Base-by-base conservation (phyloP, 2,329 filamentous ascomycete species). In the Penicillium frequentans region DNA sequence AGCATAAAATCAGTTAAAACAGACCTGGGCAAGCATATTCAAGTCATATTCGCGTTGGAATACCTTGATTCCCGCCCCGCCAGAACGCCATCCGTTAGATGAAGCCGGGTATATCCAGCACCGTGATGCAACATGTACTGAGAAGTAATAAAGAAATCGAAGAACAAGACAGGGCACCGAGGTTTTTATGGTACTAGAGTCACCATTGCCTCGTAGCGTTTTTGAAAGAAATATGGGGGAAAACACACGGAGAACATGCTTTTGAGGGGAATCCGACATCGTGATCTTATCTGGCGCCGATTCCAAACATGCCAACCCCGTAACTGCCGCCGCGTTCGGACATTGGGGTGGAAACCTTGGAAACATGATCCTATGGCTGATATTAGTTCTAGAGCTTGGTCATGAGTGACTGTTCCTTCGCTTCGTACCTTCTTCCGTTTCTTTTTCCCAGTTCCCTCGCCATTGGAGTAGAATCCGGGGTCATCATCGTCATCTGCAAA, bases 91-190 rank as follows among this genome's bases (percentile, higher is more conserved):
- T 72, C 73, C 73, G 63, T 72, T 68, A 68, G 67, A 72, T 71
- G 66, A 74, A 77, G 73, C 74, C 75, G 75, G 75, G 75, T 78
- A 78, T 78, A 78, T 77, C 75, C 75, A 76, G 75, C 75, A 77
- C 75, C 75, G 69, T 73, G 68, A 77, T 77, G 75, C 75, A 77
- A 76, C 73, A 75, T 73, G 70, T 73, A 73, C 66, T 62, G 62
- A 68, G 61, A 64, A 55, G 3, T 62, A 64, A 61, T 54, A 49
- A 53, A 62, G 51, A 50, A 42, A 55, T 48, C 33, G 43, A 46
- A 35, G 24, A 33, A 46, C 42, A 44, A 56, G 42, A 37, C 24
- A 45, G 26, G 26, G 49, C 29, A 35, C 19, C 19, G 49, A 31
- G 27, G 27, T 52, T 19, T 27, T 42, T 9, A 19, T 14, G 43